Conservation (phyloP, 164 flowering plant genomes). For the Liriodendron chinense region DNA sequence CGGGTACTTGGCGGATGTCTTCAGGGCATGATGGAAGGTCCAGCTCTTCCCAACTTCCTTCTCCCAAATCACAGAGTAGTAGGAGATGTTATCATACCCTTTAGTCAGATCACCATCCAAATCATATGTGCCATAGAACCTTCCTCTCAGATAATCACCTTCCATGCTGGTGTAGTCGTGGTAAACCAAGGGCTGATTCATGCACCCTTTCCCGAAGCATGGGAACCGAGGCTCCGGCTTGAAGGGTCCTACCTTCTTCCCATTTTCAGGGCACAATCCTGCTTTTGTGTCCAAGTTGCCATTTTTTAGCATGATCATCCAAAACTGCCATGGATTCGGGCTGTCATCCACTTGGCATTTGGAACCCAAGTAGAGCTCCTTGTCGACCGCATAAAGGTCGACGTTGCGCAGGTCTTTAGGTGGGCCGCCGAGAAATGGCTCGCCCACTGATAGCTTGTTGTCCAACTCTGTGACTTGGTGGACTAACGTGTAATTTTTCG, state of each 20-base stretch:
- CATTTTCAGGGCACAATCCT: slow-evolving; percentile 56
- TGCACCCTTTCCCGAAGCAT: slow-evolving; percentile 70
- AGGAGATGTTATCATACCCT: slow-evolving; percentile 35
- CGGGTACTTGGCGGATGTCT: slow-evolving; percentile 67
- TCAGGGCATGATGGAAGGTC: slow-evolving; percentile 55
- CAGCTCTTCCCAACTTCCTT: slow-evolving; percentile 64
- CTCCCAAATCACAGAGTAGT: slow-evolving; percentile 53
- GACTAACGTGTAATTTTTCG: not conserved
- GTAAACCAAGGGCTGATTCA: slow-evolving; percentile 62
- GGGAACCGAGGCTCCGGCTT: slow-evolving; percentile 51
- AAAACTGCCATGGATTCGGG: slow-evolving; percentile 70
- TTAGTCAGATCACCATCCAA: slow-evolving; percentile 31
- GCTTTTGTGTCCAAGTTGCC: slow-evolving; percentile 64
- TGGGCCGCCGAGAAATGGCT: slow-evolving; percentile 31
- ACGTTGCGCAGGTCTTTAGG: slow-evolving; percentile 23
- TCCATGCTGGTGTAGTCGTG: slow-evolving; percentile 47
- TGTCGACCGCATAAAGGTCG: slow-evolving; percentile 54
- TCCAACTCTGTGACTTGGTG: slow-evolving; percentile 57
- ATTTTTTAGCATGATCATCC: slow-evolving; percentile 78
- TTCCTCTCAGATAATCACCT: slow-evolving; percentile 35
- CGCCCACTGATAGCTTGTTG: slow-evolving; percentile 51
- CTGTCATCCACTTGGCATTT: slow-evolving; percentile 44
- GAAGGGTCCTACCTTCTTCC: slow-evolving; percentile 40
- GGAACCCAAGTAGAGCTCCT: slow-evolving; percentile 56
- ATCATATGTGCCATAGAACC: slow-evolving; percentile 69